These are phyloP conservation scores for Cladosporium velox DNA, from an alignment of 2,329 filamentous ascomycete genomes.

Conservation along the genomic window DNA sequence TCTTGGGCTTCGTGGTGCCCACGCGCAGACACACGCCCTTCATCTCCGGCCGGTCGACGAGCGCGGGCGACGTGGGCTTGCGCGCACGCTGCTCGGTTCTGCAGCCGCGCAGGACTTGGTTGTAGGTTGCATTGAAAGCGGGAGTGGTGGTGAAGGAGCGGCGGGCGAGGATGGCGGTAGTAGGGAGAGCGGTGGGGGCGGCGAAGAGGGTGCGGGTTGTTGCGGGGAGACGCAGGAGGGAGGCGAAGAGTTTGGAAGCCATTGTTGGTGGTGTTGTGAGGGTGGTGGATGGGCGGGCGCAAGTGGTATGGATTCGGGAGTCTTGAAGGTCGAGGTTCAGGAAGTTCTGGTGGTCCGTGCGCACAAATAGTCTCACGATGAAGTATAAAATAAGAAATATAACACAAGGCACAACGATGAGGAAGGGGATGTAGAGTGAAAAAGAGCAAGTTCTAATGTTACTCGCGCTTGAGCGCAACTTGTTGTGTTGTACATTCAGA, in stretches of 20 bases:
- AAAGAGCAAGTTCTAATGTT: neutral
- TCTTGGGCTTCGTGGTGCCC: conserved; percentile 92
- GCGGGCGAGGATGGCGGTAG: conserved; percentile 23
- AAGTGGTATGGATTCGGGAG: neutral
- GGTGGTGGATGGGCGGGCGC: conserved; percentile 7
- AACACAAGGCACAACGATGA: neutral
- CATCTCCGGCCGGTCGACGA: conserved; percentile 74
- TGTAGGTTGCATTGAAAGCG: conserved; percentile 48
- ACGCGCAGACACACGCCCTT: conserved; percentile 97
- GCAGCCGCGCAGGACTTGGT: conserved; percentile 64
- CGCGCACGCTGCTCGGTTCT: conserved; percentile 77
- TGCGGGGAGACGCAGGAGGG: conserved; percentile 41
- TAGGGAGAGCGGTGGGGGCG: conserved; percentile 25
- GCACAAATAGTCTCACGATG: neutral
- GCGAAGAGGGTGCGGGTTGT: conserved; percentile 32
- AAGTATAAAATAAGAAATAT: neutral
- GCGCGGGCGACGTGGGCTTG: conserved; percentile 83
- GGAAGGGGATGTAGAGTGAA: neutral
- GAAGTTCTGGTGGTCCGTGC: conserved; percentile 16
- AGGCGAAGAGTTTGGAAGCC: conserved; percentile 43
- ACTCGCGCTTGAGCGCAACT: neutral
- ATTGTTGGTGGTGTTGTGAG: conserved; percentile 30
- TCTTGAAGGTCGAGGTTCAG: conserved; percentile 13
- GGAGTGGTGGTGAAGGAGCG: conserved; percentile 44
- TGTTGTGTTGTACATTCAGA: neutral